These are phyloP conservation scores for Leptographium lundbergii DNA, from an alignment of 2,329 filamentous ascomycete species.

Conservation along the genomic window DNA sequence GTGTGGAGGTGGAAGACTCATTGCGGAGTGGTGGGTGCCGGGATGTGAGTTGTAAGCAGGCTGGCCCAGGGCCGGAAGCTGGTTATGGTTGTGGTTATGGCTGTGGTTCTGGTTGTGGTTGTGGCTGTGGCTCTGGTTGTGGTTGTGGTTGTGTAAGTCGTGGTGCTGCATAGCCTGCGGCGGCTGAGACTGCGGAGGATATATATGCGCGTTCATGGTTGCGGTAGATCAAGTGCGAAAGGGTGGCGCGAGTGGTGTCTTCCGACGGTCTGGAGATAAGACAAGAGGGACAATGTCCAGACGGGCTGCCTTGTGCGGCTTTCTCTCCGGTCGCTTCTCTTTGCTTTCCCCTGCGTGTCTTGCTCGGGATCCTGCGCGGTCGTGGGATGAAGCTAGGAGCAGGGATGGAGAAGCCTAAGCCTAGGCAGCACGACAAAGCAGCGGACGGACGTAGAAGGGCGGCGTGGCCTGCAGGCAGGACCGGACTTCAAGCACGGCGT, in stretches of 20 bases:
- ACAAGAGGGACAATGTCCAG: not conserved
- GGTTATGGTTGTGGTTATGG: constrained; percentile 3
- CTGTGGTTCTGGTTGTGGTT: not conserved
- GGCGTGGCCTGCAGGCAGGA: not conserved
- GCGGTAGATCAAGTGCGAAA: not conserved
- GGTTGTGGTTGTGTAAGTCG: constrained; percentile 8
- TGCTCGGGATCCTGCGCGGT: not conserved
- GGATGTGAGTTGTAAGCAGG: constrained; percentile 4
- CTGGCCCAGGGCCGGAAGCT: constrained; percentile 8
- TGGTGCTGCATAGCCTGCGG: constrained; percentile 8
- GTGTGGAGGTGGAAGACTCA: constrained; percentile 10
- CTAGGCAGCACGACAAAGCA: not conserved
- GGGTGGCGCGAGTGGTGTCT: not conserved
- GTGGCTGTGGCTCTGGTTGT: not conserved
- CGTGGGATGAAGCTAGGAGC: not conserved
- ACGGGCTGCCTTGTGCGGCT: not conserved
- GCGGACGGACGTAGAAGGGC: not conserved
- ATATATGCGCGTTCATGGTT: constrained; percentile 10
- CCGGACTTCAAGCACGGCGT: no score
- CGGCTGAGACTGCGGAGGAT: constrained; percentile 7
- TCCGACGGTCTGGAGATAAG: not conserved
- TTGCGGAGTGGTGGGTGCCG: constrained; percentile 7
- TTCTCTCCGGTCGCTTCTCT: not conserved
- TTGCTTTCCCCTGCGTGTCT: not conserved
- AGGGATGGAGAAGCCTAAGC: not conserved